A percentile compares a stretch with the other conserved stretches of the same genome.
phyloP scores from a whole-genome alignment of 768 basidiomycete species.

The Tremella mesenterica region DNA sequence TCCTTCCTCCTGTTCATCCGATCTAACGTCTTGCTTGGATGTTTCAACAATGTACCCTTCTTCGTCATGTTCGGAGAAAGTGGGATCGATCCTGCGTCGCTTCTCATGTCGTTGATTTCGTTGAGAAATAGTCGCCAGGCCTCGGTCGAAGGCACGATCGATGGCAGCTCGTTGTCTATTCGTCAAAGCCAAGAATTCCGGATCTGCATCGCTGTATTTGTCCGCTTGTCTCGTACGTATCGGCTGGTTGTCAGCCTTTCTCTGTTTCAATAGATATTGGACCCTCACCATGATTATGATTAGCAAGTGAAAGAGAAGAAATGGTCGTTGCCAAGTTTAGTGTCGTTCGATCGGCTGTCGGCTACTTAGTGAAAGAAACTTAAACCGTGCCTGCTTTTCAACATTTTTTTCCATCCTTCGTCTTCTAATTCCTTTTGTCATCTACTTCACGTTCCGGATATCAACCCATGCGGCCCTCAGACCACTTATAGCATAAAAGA shows the following conservation, averaged over 20 bases:
- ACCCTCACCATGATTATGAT: background rate
- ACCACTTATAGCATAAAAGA: background rate
- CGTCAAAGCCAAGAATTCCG: slow-evolving; percentile 36
- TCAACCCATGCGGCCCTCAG: background rate
- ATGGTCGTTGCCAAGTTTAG: background rate
- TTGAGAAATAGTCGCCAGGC: slow-evolving; percentile 3
- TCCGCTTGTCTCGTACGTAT: background rate
- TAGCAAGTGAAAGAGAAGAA: too few relatives aligned
- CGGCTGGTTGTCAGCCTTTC: background rate
- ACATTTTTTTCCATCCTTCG: background rate
- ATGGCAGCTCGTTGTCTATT: slow-evolving; percentile 20
- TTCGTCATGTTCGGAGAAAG: background rate
- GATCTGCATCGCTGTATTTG: slow-evolving; percentile 20
- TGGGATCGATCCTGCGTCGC: slow-evolving; percentile 7
- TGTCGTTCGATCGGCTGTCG: background rate
- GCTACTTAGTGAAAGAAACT: background rate
- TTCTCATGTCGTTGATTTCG: slow-evolving; percentile 9
- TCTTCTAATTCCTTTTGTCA: background rate
- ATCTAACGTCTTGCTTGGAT: background rate
- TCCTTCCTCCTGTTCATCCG: slow-evolving; percentile 11
- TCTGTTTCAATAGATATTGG: background rate
- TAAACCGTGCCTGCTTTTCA: background rate
- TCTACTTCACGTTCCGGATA: background rate
- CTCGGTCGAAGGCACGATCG: slow-evolving; percentile 36
- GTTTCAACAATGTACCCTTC: slow-evolving; percentile 6